Base-by-base conservation (phyloP, 139 green algal genomes). In the Yamagishiella unicocca region DNA sequence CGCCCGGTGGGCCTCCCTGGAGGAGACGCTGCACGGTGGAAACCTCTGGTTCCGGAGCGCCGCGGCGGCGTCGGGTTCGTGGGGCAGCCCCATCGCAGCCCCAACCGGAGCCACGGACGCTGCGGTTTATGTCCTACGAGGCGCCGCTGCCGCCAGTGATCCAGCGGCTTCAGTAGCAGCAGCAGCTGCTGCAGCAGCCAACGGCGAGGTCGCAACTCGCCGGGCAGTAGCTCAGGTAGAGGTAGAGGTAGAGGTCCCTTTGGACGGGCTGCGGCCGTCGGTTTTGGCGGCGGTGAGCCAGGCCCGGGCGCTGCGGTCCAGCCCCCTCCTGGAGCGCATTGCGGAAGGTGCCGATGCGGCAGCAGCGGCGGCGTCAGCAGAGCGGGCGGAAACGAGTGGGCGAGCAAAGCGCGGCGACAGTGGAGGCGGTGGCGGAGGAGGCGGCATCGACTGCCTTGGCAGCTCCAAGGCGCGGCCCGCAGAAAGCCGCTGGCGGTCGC, bases 21-120 rank as follows among this genome's bases (percentile, higher is more conserved):
- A 73, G 33, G 76, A 71, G 50, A 83, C 45, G 12, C 42, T 73
- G 22, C 77, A 84, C n/a, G 35, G 38, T 2, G 77, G 77, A 9
- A 42, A 61, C 17, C 5, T 73, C 27, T 74, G 77, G 4, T 40
- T 24, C 76, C 24, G 42, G 19, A 37, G 17, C 70, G 22, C 70
- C 29, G 14, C 70, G 40, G 70, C 38, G 38, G 38, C 37, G 40
- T 38, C 38, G 3, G 17, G 50, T 17, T 12, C 17, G 50, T 58
- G 50, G 50, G 50, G 14, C 12, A 58, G 50, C 50, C 50, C 50
- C 17, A n/a, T n/a, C n/a, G n/a, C n/a, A n/a, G n/a, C n/a, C n/a
- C n/a, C n/a, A n/a, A n/a, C n/a, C n/a, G n/a, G n/a, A n/a, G n/a
- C n/a, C n/a, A n/a, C n/a, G n/a, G n/a, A n/a, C n/a, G n/a, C n/a